Percentiles rank a stretch among this genome's conserved stretches.
Conservation (phyloP, 345 rosid species). For the Excoecaria cochinchinensis region DNA sequence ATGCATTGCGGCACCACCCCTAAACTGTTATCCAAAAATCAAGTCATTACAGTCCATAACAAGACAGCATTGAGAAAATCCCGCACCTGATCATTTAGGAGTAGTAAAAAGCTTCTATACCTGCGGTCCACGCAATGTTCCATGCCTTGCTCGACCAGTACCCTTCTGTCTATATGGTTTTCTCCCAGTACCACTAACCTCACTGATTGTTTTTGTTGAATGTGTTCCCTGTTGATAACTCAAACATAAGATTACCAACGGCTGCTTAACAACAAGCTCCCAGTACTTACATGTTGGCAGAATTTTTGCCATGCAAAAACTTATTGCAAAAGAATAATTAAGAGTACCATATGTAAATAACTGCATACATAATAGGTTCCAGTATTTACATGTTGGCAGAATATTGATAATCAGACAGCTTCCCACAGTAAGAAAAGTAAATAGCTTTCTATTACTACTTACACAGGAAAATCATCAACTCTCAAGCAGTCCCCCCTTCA, state of each 20-base stretch:
- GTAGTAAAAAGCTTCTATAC: slow-evolving; percentile 25
- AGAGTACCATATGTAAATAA: not conserved
- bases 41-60: slow-evolving; percentile 17
- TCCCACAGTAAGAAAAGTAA: not conserved
- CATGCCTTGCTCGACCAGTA: slow-evolving; percentile 89
- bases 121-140: slow-evolving; percentile 88
- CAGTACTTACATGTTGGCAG: not conserved
- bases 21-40: slow-evolving; percentile 55
- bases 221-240: slow-evolving; percentile 68
- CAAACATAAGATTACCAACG: slow-evolving; percentile 3
- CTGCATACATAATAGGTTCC: too few relatives aligned
- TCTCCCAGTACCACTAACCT: slow-evolving; percentile 94
- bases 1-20: slow-evolving; percentile 88
- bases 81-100: slow-evolving; percentile 9
- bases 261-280: slow-evolving; percentile 4
- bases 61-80: slow-evolving; percentile 3
- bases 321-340: not conserved
- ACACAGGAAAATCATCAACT: not conserved
- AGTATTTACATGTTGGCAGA: too few relatives aligned
- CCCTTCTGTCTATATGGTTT: slow-evolving; percentile 91
- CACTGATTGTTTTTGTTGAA: slow-evolving; percentile 90
- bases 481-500: not conserved
- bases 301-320: not conserved
- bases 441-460: not conserved
- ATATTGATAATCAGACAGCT: not conserved